Base-by-base conservation (phyloP, 176 grass and related monocot species). In the bread wheat (Triticum aestivum) region DNA sequence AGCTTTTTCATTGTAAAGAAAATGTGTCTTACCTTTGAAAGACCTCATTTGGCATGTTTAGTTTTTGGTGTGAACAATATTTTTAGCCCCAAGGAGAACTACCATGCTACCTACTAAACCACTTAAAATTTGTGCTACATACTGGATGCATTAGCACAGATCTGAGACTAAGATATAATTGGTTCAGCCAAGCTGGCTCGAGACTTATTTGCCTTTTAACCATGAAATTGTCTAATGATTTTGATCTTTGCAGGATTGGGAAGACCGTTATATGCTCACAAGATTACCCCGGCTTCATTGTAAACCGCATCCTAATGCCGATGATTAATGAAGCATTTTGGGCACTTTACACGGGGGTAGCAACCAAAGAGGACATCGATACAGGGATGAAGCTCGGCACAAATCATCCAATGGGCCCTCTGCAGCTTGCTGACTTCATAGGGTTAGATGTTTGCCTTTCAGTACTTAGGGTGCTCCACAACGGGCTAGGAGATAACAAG, bases 281-380 rank as follows among this genome's bases (percentile, higher is more conserved):
- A 88, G 94, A 98, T 83, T 96, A 87, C 59, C 97, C 97, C 21
- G 97, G 92, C 47, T 98, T 98, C 78, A 98, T 98, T 35, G 97
- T 98, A 44, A 98, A 98, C 79, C 90, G 97, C 47, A 94, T 98
- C 69, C 86, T 98, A 37, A 91, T 98, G 94, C 97, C 96, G 3
- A 94, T 96, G 96, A 94, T 98, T 14, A 98, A 98, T 33, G 96
- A 98, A 58, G 96, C 96, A 9, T 98, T 98, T 37, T 94, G 89
- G 75, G 56, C 96, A 8, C 80, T 98, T 74, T 90, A 96, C 61
- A 96, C 94, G 4, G 90, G 92, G 79, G 93, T 98, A 17, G 91
- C 93, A 2, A 98, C 93, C 52, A 98, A 96, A 86, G 96, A 98
- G 66, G 94, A 96, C 80, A 98, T 98, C 9, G 96, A 98, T 61